Evolutionary conservation across 768 basidiomycete genomes (phyloP).

Genomic region (Rubroboletus satanas): DNA sequence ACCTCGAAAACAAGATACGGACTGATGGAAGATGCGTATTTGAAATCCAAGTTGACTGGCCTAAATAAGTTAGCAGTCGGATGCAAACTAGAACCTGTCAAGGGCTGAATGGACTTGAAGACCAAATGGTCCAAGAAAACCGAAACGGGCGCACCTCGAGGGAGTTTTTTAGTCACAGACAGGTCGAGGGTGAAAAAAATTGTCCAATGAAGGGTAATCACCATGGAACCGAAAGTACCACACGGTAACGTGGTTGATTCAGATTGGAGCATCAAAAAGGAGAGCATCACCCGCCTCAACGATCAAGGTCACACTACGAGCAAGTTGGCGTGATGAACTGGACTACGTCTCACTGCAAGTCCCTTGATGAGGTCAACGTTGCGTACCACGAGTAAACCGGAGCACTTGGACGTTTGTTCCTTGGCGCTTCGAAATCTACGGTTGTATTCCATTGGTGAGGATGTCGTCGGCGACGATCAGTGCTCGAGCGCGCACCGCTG

Average conservation of each 20-base stretch:
- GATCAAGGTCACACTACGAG: neutral
- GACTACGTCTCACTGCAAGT: neutral
- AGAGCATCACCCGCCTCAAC: neutral
- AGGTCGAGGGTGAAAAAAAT: no score
- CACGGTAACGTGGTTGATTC: neutral
- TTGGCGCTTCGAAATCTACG: neutral
- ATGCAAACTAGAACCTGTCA: no score
- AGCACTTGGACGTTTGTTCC: neutral
- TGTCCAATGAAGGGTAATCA: no score
- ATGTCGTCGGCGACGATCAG: neutral
- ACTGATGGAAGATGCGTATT: constrained; percentile 5
- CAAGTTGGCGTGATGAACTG: neutral
- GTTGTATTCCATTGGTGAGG: neutral
- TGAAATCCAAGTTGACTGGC: constrained; percentile 9
- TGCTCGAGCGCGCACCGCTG: neutral
- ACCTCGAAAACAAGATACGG: neutral
- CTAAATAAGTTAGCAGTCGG: no score
- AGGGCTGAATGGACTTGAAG: neutral
- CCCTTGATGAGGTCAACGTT: no score
- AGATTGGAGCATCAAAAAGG: neutral
- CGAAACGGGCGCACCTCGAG: neutral
- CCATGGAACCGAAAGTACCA: no score
- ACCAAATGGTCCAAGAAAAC: neutral
- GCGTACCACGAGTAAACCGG: neutral
- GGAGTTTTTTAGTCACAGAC: no score